A percentile compares a stretch with the other conserved stretches of the same genome.
These are phyloP conservation scores for Kodamaea fukazawae DNA, from an alignment of 805 yeast genomes.

Conservation along the genomic window DNA sequence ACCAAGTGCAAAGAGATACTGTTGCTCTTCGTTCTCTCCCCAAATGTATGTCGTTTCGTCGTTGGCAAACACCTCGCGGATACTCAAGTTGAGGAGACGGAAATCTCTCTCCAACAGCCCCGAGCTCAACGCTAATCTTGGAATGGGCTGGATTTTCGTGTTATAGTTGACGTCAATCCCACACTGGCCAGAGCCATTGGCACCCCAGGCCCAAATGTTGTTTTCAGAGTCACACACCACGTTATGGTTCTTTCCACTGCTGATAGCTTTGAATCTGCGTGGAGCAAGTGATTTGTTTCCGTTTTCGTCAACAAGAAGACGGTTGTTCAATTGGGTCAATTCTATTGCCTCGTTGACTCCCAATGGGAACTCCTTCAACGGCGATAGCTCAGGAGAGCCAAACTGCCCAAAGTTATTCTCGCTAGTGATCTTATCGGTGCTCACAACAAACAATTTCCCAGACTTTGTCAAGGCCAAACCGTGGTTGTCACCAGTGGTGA, in stretches of 20 bases:
- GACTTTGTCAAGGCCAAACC: conserved; percentile 56
- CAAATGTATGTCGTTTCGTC: conserved; percentile 51
- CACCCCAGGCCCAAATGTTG: conserved; percentile 81
- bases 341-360: conserved; percentile 39
- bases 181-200: conserved; percentile 79
- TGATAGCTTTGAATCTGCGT: conserved; percentile 55
- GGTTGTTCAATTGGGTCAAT: conserved; percentile 56
- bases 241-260: conserved; percentile 73
- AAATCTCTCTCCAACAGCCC: conserved; percentile 31
- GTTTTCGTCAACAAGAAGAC: conserved; percentile 18
- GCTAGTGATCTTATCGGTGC: conserved; percentile 43
- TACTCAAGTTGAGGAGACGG: conserved; percentile 39
- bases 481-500: conserved; percentile 66
- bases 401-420: conserved; percentile 63
- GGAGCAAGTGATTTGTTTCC: conserved; percentile 16
- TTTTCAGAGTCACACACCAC: conserved; percentile 68
- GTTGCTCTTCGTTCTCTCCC: conserved; percentile 19
- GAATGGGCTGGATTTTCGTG: conserved; percentile 68
- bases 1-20: conserved; percentile 58
- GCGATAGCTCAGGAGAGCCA: conserved; percentile 74
- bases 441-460: conserved; percentile 61
- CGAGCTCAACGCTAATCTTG: conserved; percentile 41
- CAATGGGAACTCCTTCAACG: conserved; percentile 41
- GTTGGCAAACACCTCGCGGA: conserved; percentile 62
- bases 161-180: conserved; percentile 66